phyloP scores from a whole-genome alignment of 805 yeast genomes.

The Saccharomycopsis selenospora region DNA sequence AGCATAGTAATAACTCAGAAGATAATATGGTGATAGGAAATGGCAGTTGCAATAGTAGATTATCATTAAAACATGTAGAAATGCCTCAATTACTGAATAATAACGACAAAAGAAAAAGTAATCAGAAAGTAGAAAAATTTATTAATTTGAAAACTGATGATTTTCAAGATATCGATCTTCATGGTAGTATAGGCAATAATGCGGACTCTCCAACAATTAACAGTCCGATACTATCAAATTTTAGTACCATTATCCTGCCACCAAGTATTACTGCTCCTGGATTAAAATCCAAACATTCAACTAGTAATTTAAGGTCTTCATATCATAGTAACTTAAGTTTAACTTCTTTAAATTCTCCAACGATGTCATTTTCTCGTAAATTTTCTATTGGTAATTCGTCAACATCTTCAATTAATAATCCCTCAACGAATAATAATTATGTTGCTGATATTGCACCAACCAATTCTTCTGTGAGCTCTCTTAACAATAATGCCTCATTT shows the following conservation, averaged over 20 bases:
- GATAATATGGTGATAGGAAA: no score
- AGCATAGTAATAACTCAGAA: no score
- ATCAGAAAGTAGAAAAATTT: slow-evolving; percentile 8
- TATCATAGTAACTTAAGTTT: slow-evolving; percentile 2
- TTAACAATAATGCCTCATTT: slow-evolving; percentile 17
- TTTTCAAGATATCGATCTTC: slow-evolving; percentile 20
- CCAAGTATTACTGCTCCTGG: no score
- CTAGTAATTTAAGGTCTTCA: slow-evolving; percentile 3
- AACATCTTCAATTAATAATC: slow-evolving; percentile 6
- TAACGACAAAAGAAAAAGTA: background rate
- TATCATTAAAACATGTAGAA: background rate
- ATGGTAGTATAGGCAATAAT: background rate
- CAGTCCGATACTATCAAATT: background rate
- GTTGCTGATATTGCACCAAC: background rate
- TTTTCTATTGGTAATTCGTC: slow-evolving; percentile 12
- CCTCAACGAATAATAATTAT: no score
- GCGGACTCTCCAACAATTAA: background rate
- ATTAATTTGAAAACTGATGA: slow-evolving; percentile 6
- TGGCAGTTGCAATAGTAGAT: background rate
- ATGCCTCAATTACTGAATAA: no score
- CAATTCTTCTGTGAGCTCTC: slow-evolving; percentile 10
- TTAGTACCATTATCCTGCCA: no score
- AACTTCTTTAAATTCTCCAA: slow-evolving; percentile 9
- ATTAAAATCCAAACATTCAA: slow-evolving; percentile 5
- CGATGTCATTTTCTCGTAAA: slow-evolving; percentile 3